A percentile compares a stretch with the other conserved stretches of the same genome.
Evolutionary conservation across 495 filamentous ascomycete species (phyloP).

Genomic region (Aspergillus egyptiacus): DNA sequence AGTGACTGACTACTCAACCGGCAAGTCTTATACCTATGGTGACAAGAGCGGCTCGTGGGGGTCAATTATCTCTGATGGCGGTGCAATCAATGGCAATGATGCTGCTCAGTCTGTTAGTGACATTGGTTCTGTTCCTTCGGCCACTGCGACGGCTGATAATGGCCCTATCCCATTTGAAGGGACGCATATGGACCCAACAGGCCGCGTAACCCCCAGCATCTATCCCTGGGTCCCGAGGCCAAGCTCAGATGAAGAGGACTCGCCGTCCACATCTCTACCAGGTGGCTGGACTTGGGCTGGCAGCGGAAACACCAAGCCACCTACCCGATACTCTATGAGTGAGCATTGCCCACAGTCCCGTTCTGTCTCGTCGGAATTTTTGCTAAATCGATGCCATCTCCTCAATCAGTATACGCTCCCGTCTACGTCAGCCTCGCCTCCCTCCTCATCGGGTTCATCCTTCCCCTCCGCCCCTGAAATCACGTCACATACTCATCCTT

Average conservation of each 20-base stretch:
- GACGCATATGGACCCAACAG: conserved; percentile 51
- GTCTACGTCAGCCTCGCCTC: conserved; percentile 43
- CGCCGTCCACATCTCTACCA: conserved; percentile 49
- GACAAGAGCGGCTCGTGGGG: conserved; percentile 71
- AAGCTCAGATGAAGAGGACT: conserved; percentile 24
- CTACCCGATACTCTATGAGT: conserved; percentile 44
- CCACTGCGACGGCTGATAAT: conserved; percentile 50
- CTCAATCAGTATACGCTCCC: conserved; percentile 40
- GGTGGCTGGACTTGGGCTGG: conserved; percentile 70
- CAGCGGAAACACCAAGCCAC: conserved; percentile 53
- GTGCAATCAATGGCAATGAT: conserved; percentile 53
- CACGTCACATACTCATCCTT: background rate
- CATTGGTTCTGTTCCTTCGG: conserved; percentile 39
- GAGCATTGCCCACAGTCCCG: conserved; percentile 33
- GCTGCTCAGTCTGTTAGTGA: conserved; percentile 33
- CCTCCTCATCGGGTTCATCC: conserved; percentile 41
- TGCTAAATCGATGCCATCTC: conserved; percentile 26
- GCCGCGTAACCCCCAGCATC: conserved; percentile 45
- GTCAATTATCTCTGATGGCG: conserved; percentile 72
- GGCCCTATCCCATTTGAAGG: conserved; percentile 59
- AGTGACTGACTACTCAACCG: conserved; percentile 86
- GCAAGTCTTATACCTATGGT: conserved; percentile 71
- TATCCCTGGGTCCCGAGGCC: conserved; percentile 57
- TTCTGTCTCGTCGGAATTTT: conserved; percentile 4
- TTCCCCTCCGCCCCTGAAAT: conserved; percentile 42